phyloP scores from a whole-genome alignment of 768 basidiomycete genomes.

The Crassisporium funariophilum region DNA sequence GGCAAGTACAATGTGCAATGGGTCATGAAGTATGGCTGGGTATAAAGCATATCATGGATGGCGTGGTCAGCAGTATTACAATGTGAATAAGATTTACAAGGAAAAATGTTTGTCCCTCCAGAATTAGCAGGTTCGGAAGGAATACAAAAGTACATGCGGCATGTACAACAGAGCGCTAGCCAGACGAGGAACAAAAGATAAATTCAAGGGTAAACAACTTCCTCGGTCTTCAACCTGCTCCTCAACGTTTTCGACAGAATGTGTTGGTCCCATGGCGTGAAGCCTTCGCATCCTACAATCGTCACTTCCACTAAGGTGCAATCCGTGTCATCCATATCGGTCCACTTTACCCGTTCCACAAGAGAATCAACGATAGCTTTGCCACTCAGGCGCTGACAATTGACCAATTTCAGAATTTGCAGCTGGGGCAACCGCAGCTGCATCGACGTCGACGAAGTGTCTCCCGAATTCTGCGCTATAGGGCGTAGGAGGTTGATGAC shows the following conservation, averaged over 20 bases:
- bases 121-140: too few species aligned
- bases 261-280: slow-evolving; percentile 29
- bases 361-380: slow-evolving; percentile 57
- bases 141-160: too few species aligned
- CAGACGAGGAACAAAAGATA: too few species aligned
- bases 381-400: slow-evolving; percentile 67
- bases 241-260: slow-evolving; percentile 30
- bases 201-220: too few species aligned
- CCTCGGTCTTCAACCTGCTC: slow-evolving; percentile 17
- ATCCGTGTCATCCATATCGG: slow-evolving; percentile 29
- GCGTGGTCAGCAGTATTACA: too few species aligned
- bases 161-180: too few species aligned
- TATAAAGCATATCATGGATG: too few species aligned
- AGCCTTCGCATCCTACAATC: slow-evolving; percentile 42
- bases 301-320: slow-evolving; percentile 36
- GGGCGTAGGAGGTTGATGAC: slow-evolving; percentile 66
- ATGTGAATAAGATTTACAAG: too few species aligned
- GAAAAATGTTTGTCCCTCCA: too few species aligned
- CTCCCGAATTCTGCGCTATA: slow-evolving; percentile 11
- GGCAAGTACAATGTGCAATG: too few species aligned
- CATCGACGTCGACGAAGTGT: slow-evolving; percentile 12
- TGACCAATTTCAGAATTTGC: slow-evolving; percentile 51
- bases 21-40: too few species aligned
- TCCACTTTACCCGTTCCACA: slow-evolving; percentile 45
- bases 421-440: slow-evolving; percentile 59